Percentiles rank a stretch among this genome's conserved stretches.
Evolutionary conservation across 306 rosid genomes (phyloP).

Genomic region (Canavalia ensiformis): DNA sequence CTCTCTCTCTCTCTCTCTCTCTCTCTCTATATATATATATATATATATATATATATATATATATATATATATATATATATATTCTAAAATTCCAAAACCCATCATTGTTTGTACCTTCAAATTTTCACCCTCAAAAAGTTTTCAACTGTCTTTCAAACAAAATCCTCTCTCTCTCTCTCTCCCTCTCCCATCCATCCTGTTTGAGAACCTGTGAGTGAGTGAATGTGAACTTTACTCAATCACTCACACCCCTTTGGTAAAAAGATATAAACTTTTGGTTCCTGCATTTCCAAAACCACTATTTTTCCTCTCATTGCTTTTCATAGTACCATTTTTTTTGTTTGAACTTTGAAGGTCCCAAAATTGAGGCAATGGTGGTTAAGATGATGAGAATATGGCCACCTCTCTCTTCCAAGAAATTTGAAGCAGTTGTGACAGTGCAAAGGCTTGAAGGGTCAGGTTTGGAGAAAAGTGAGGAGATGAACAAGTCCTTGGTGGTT

Average conservation of each 20-base stretch:
- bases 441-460: slow-evolving; percentile 60
- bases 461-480: slow-evolving; percentile 45
- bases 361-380: slow-evolving; percentile 63
- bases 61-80: not conserved
- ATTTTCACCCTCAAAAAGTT: slow-evolving; percentile 27
- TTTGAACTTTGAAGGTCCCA: slow-evolving; percentile 1
- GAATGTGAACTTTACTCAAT: slow-evolving; percentile 38
- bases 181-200: not conserved
- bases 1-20: slow-evolving; percentile 31
- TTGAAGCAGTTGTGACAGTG: slow-evolving; percentile 63
- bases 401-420: slow-evolving; percentile 68
- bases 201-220: slow-evolving; percentile 2
- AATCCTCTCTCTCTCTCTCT: not conserved
- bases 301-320: slow-evolving; percentile 19
- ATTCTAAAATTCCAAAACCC: slow-evolving; percentile 33
- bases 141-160: slow-evolving; percentile 31
- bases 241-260: slow-evolving; percentile 15
- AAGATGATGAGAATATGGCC: slow-evolving; percentile 89
- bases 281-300: not conserved
- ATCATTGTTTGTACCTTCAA: slow-evolving; percentile 37
- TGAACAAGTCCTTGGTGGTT: slow-evolving; percentile 51
- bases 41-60: no score
- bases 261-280: slow-evolving; percentile 20
- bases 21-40: no score
- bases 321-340: not conserved